These are phyloP conservation scores for Carpinus fangiana DNA, from an alignment of 306 rosid genomes.

Conservation along the genomic window DNA sequence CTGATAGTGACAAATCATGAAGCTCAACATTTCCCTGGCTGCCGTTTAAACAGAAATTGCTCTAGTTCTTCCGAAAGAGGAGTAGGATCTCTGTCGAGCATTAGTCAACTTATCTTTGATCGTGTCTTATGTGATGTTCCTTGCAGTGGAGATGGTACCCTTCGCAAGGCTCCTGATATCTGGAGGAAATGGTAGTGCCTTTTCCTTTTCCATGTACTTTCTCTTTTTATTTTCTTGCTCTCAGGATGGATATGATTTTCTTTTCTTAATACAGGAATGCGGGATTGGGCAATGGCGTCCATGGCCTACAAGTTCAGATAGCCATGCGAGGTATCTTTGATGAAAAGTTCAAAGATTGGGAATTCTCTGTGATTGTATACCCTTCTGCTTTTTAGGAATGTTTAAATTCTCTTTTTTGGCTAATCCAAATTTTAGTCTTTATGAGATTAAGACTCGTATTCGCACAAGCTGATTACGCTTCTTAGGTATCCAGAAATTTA, in stretches of 20 bases:
- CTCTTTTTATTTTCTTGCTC: slow-evolving; percentile 6
- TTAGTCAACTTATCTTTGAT: slow-evolving; percentile 74
- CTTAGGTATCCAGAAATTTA: background rate
- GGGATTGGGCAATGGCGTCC: slow-evolving; percentile 89
- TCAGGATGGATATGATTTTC: slow-evolving; percentile 12
- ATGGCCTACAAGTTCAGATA: slow-evolving; percentile 81
- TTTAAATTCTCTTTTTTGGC: slow-evolving; percentile 2
- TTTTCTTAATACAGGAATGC: slow-evolving; percentile 60
- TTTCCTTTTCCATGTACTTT: slow-evolving; percentile 25
- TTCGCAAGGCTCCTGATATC: slow-evolving; percentile 99
- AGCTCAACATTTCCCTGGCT: slow-evolving; percentile 98
- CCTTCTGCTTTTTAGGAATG: slow-evolving; percentile 9
- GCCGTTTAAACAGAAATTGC: slow-evolving; percentile 55
- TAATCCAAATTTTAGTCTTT: background rate
- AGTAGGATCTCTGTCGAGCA: slow-evolving; percentile 35
- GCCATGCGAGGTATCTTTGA: slow-evolving; percentile 70
- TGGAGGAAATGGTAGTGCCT: slow-evolving; percentile 92
- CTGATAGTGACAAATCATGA: slow-evolving; percentile 94
- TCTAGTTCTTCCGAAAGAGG: slow-evolving; percentile 30
- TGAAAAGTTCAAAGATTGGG: background rate
- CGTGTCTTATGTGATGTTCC: slow-evolving; percentile 98
- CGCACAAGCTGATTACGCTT: background rate
- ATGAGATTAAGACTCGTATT: background rate
- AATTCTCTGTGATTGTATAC: slow-evolving; percentile 2
- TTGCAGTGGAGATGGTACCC: slow-evolving; percentile 99